A percentile compares a stretch with the other conserved stretches of the same genome.
Evolutionary conservation across 306 rosid genomes (phyloP).

Genomic region (Hylodesmum podocarpum): DNA sequence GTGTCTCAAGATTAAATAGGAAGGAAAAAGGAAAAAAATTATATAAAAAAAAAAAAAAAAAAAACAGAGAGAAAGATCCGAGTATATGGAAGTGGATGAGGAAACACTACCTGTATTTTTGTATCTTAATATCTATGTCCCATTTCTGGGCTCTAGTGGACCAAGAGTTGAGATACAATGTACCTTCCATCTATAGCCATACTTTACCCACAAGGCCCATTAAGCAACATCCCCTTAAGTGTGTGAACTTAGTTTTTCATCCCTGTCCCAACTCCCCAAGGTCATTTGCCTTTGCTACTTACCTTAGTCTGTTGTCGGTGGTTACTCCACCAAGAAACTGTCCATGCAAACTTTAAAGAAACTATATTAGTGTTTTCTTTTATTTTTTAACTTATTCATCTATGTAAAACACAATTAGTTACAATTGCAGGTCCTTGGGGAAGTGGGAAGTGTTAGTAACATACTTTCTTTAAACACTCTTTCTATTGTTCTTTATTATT

Average conservation of each 20-base stretch:
- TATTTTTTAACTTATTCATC: background rate
- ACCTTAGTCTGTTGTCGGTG: conserved; percentile 6
- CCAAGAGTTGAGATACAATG: background rate
- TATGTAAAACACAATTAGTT: background rate
- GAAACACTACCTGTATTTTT: conserved; percentile 15
- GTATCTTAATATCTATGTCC: conserved; percentile 11
- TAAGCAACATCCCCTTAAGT: background rate
- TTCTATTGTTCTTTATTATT: background rate
- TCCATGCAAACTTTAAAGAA: no score
- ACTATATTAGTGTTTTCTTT: background rate
- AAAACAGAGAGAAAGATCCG: background rate
- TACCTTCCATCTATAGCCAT: background rate
- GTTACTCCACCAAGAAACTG: conserved; percentile 11
- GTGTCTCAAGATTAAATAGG: background rate
- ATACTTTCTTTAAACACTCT: background rate
- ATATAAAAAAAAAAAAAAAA: background rate
- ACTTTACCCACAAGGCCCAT: conserved; percentile 15
- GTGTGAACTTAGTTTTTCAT: conserved; percentile 1
- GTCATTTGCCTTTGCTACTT: conserved; percentile 12
- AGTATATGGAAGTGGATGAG: background rate
- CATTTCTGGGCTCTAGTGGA: conserved; percentile 28
- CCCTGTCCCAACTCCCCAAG: background rate
- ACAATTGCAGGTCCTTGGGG: no score
- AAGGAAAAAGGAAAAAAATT: no score
- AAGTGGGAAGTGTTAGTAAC: background rate